Base-by-base conservation (phyloP, 306 rosid genomes). In the Carpinus viminea region DNA sequence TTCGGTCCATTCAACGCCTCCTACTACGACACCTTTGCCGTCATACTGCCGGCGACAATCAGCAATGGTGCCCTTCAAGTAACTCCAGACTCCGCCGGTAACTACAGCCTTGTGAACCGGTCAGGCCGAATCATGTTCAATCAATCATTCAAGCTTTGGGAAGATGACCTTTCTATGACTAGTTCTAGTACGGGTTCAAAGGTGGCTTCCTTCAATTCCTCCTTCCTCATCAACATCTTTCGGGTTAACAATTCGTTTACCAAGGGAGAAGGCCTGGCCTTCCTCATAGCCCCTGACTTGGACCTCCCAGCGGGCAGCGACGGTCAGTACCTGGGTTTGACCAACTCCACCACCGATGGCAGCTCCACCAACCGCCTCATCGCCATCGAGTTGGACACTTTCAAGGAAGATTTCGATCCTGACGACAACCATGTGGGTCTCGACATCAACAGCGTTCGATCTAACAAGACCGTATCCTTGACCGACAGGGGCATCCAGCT, bases 381-480 rank as follows among this genome's bases (percentile, higher is more conserved):
- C 41, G 97, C 95, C 24, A 18, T 92, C 36, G 97, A 92, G 68
- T 82, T 92, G 4, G 97, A 92, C 78, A 92, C 97, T 21, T 87
- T 83, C 0, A 87, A 90, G 73, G 85, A 92, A 71, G 74, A 53
- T 3, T 88, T 82, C 74, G 97, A 92, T 74, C 89, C 84, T 0
- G 88, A 92, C 48, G 71, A 55, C 47, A 92, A 92, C 77, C 97
- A 92, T 64, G 36, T 92, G 65, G 95, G 97, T 5, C 86, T 92
- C 2, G 59, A 92, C 73, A 81, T 92, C 64, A 92, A 92, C 81
- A 48, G 88, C 48, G 80, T 92, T 1, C 64, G 12, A 17, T 90
- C 95, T 7, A 83, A 62, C 34, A 28, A 68, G 7, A 84, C 48
- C 5, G 87, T 80, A 0, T 11, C 93, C 0, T 78, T 92, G 0